phyloP scores from a whole-genome alignment of 345 rosid genomes.

The Eutrema japonicum region DNA sequence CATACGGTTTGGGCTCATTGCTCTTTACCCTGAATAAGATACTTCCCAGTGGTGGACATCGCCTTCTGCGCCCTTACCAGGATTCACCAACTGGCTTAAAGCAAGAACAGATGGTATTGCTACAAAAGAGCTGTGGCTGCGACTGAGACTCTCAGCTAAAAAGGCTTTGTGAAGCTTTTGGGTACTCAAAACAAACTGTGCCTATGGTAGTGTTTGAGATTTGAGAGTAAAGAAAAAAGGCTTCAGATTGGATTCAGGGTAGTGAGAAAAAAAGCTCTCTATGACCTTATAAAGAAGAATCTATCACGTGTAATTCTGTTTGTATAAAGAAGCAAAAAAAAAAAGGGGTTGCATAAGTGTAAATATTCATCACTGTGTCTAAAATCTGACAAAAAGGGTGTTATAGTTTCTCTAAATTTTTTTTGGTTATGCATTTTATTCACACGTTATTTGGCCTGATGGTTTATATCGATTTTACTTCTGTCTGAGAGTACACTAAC shows the following conservation, averaged over 20 bases:
- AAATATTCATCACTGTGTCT: slow-evolving; percentile 35
- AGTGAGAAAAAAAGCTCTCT: slow-evolving; percentile 16
- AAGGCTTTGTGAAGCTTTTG: slow-evolving; percentile 30
- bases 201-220: slow-evolving; percentile 35
- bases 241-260: slow-evolving; percentile 36
- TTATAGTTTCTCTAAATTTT: slow-evolving; percentile 15
- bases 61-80: slow-evolving; percentile 24
- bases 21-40: slow-evolving; percentile 25
- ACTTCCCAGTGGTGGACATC: slow-evolving; percentile 28
- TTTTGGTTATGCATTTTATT: slow-evolving; percentile 14
- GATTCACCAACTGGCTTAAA: slow-evolving; percentile 31
- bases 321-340: slow-evolving; percentile 26
- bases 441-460: background rate
- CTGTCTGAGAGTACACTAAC: background rate
- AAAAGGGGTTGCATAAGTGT: slow-evolving; percentile 35
- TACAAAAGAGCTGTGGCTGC: slow-evolving; percentile 23
- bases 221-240: slow-evolving; percentile 19
- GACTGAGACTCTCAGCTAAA: slow-evolving; percentile 17
- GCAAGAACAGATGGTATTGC: slow-evolving; percentile 30
- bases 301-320: slow-evolving; percentile 33
- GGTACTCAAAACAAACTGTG: slow-evolving; percentile 26
- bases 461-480: background rate
- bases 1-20: slow-evolving; percentile 15
- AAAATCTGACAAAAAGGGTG: slow-evolving; percentile 21
- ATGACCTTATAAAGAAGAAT: slow-evolving; percentile 32